Base-by-base conservation (phyloP, 2,329 filamentous ascomycete genomes). In the Chrysoporthe cubensis region DNA sequence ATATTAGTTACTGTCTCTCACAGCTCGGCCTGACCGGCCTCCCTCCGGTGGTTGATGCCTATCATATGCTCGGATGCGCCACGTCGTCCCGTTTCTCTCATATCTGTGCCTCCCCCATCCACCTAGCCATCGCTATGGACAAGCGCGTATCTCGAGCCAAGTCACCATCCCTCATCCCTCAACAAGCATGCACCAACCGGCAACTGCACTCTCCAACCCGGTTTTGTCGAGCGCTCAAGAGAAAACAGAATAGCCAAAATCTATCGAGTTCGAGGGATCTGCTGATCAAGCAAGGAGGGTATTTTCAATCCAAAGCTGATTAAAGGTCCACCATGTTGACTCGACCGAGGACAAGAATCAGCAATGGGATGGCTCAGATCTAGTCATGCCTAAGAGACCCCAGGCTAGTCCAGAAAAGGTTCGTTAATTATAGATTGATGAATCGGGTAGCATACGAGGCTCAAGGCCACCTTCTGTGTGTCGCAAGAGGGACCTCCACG, bases 1-100 rank as follows among this genome's bases (percentile, higher is more conserved):
- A 64, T 67, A 69, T 69, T 69, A 69, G 54, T 64, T 57, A 64
- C 67, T 62, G 65, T 64, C 43, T 58, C 40, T 42, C 34, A 56
- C 42, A 46, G 37, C 62, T 34, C 32, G 58, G 61, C 34, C 57
- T 52, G 14, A 67, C 44, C 50, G 32, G 43, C 52, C 58, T 37
- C 8, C 50, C 34, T 34, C 61, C 60, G 48, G 52, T 46, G 42
- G 52, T 56, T 34, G 40, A 54, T 44, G 34, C 61, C 62, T 63
- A 37, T 42, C 61, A 52, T 62, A 62, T 64, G 57, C 65, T 46
- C 65, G 62, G 52, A 48, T 64, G 61, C 57, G 62, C 48, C 52
- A 56, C 18, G 42, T 13, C 34, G 32, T 34, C 46, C 60, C 32
- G n/a, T 34, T 8, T 16, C 34, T 4, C 42, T 34, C 43, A 44